Conservation (phyloP, 805 yeast genomes). For the Tetrapisispora arboricola region DNA sequence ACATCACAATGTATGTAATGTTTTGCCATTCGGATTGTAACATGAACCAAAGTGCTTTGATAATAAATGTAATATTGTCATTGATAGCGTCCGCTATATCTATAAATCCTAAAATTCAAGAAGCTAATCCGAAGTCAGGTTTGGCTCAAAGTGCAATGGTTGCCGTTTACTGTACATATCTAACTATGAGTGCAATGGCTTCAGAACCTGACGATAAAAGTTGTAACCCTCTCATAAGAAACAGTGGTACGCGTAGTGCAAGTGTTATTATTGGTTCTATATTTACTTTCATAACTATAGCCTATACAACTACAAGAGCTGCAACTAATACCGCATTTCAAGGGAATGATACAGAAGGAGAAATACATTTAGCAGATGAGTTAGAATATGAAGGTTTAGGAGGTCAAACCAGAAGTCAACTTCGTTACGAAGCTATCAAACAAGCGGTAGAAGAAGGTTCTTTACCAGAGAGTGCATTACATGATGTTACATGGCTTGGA, state of each 20-base stretch:
- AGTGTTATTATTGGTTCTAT: constrained; percentile 83
- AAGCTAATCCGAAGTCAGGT: constrained; percentile 89
- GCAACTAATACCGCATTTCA: constrained; percentile 70
- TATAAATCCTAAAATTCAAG: constrained; percentile 76
- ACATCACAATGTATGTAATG: constrained; percentile 67
- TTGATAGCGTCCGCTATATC: constrained; percentile 59
- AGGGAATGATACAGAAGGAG: constrained; percentile 32
- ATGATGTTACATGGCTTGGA: constrained; percentile 55
- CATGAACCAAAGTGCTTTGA: constrained; percentile 81
- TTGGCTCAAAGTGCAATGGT: constrained; percentile 96
- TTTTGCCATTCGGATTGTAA: constrained; percentile 76
- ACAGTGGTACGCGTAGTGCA: constrained; percentile 81
- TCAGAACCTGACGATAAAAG: constrained; percentile 90
- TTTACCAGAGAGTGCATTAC: constrained; percentile 82
- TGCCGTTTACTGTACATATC: constrained; percentile 81
- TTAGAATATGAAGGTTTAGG: constrained; percentile 37
- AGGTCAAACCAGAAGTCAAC: constrained; percentile 43
- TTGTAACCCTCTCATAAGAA: constrained; percentile 88
- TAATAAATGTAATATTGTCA: constrained; percentile 60
- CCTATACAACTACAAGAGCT: constrained; percentile 94
- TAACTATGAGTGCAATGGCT: constrained; percentile 85
- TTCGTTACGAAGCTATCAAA: constrained; percentile 78
- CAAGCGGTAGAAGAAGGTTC: constrained; percentile 97
- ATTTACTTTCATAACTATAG: constrained; percentile 89
- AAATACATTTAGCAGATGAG: constrained; percentile 24